phyloP scores from a whole-genome alignment of 345 rosid species.

The Eucalyptus tenuipes region DNA sequence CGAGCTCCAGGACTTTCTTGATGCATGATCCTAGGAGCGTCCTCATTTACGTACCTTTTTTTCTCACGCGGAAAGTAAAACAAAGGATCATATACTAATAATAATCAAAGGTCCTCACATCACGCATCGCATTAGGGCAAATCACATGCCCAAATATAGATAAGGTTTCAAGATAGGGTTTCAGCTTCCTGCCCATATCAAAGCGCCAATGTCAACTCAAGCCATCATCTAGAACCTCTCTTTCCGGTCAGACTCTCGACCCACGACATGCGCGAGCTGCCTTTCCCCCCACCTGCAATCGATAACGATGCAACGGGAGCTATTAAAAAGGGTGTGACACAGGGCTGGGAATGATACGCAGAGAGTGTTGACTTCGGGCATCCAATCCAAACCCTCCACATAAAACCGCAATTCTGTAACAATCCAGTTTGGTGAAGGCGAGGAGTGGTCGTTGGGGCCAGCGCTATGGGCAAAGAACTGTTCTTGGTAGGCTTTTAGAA shows the following conservation, averaged over 20 bases:
- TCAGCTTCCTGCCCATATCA: background rate
- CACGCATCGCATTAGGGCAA: background rate
- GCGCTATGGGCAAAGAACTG: background rate
- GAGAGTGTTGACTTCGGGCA: background rate
- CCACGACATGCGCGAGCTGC: background rate
- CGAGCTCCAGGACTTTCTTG: background rate
- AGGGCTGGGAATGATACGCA: background rate
- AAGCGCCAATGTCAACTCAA: background rate
- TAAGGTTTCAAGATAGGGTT: background rate
- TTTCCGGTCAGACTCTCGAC: background rate
- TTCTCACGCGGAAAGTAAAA: background rate
- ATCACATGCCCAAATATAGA: background rate
- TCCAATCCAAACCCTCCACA: background rate
- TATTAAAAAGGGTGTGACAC: background rate
- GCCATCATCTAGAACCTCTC: background rate
- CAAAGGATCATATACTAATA: background rate
- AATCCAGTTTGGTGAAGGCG: background rate
- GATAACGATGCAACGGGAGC: background rate
- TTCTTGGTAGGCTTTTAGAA: background rate
- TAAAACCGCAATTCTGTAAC: background rate
- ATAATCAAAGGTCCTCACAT: background rate
- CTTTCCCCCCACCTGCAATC: background rate
- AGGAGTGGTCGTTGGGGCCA: background rate
- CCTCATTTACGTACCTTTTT: background rate
- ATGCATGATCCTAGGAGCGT: background rate